Evolutionary conservation across 2,329 filamentous ascomycete species (phyloP).

Genomic region (Apiospora malaysiana): DNA sequence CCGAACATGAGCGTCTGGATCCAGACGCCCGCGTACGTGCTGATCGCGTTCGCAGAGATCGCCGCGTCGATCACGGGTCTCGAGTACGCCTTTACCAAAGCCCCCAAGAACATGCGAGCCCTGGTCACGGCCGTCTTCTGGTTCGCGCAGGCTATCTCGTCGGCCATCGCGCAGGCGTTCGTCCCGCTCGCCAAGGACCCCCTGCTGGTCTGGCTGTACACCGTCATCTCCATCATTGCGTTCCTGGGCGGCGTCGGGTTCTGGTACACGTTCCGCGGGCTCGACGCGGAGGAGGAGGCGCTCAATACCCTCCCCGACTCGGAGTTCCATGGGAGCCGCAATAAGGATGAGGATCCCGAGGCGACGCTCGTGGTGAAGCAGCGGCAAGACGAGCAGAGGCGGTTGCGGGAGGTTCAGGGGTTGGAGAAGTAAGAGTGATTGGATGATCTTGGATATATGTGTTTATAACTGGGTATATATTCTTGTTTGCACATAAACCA

Average conservation of each 20-base stretch:
- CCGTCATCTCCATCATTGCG: conserved; percentile 68
- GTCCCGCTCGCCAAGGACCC: conserved; percentile 65
- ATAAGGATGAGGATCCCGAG: conserved; percentile 34
- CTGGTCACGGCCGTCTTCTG: conserved; percentile 72
- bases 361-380: conserved; percentile 32
- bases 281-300: conserved; percentile 70
- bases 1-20: conserved; percentile 68
- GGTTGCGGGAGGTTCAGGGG: conserved; percentile 33
- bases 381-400: conserved; percentile 37
- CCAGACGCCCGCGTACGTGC: conserved; percentile 56
- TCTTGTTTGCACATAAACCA: background rate
- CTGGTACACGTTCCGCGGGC: conserved; percentile 68
- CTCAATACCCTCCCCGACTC: conserved; percentile 62
- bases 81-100: conserved; percentile 79
- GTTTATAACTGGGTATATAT: background rate
- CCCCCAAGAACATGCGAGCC: conserved; percentile 77
- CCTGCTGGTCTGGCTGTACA: conserved; percentile 77
- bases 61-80: conserved; percentile 61
- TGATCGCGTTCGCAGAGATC: conserved; percentile 56
- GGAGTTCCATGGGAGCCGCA: conserved; percentile 37
- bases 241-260: conserved; percentile 68
- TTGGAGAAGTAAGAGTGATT: conserved; percentile 24
- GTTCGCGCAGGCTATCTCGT: conserved; percentile 72
- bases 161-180: conserved; percentile 71
- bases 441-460: background rate